These are phyloP conservation scores for Nakazawaea pomicola DNA, from an alignment of 805 yeast genomes.

Conservation along the genomic window DNA sequence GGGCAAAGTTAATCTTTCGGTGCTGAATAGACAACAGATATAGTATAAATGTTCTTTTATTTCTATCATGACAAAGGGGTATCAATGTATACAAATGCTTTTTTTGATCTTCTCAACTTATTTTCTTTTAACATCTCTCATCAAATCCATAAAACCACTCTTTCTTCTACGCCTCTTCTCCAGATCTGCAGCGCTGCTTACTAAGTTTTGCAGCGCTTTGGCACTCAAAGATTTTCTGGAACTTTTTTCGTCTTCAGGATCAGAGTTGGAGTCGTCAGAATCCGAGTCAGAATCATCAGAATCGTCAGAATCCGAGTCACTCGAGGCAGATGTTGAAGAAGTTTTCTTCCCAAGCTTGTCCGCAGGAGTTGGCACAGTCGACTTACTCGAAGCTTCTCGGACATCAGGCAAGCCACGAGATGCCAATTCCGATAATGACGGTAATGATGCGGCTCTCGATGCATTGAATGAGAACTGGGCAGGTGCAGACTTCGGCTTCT, in stretches of 20 bases:
- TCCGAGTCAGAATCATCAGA: constrained; percentile 17
- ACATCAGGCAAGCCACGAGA: constrained; percentile 69
- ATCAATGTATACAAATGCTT: neutral
- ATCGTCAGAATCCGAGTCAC: constrained; percentile 14
- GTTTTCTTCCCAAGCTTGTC: too few species aligned
- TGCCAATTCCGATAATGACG: constrained; percentile 54
- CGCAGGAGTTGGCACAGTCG: too few species aligned
- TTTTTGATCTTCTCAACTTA: constrained; percentile 3
- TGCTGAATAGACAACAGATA: too few species aligned
- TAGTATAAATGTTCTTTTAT: too few species aligned
- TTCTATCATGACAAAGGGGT: too few species aligned
- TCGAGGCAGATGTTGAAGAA: too few species aligned
- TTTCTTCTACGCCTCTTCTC: constrained; percentile 23
- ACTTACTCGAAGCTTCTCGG: constrained; percentile 33
- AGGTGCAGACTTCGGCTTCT: neutral
- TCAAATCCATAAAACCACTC: constrained; percentile 43
- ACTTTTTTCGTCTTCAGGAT: constrained; percentile 6
- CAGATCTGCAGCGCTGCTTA: constrained; percentile 30
- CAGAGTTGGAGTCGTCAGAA: constrained; percentile 13
- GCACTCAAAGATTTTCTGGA: constrained; percentile 35
- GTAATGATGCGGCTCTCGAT: constrained; percentile 16
- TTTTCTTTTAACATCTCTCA: constrained; percentile 38
- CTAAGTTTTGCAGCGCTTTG: constrained; percentile 36
- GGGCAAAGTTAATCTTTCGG: constrained; percentile 52
- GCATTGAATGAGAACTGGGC: too few species aligned